Conservation (phyloP, 768 basidiomycete species). For the Wakefieldia striispora region DNA sequence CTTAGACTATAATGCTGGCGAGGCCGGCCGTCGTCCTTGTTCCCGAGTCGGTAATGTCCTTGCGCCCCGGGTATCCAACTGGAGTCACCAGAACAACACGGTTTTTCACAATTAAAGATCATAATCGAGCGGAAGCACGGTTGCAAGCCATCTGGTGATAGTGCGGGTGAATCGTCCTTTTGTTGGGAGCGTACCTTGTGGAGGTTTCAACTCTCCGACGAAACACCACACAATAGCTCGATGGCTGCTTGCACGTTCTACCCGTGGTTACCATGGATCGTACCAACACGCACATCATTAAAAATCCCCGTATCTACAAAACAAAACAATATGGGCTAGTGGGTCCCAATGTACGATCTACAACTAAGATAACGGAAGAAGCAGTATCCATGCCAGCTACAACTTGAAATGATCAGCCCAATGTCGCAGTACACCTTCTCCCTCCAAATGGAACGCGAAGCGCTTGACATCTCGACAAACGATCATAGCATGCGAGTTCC, state of each 20-base stretch:
- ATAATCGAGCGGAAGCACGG: too few relatives aligned
- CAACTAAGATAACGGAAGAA: too few relatives aligned
- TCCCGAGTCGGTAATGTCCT: background rate
- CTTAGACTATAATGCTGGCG: background rate
- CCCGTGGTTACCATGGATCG: too few relatives aligned
- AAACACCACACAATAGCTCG: too few relatives aligned
- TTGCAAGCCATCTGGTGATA: background rate
- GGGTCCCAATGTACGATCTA: too few relatives aligned
- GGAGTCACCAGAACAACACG: constrained; percentile 8
- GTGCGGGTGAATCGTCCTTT: background rate
- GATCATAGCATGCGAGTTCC: constrained; percentile 71
- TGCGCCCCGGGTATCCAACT: constrained; percentile 1
- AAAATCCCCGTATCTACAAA: too few relatives aligned
- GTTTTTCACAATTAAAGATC: constrained; percentile 1
- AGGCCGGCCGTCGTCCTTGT: constrained; percentile 1
- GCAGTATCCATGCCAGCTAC: constrained; percentile 16
- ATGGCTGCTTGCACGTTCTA: too few relatives aligned
- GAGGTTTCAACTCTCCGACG: too few relatives aligned
- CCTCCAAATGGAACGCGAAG: constrained; percentile 55
- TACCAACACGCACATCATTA: too few relatives aligned
- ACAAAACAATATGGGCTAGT: too few relatives aligned
- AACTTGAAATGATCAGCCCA: constrained; percentile 65
- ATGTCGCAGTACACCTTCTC: constrained; percentile 66
- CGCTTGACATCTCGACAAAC: constrained; percentile 64
- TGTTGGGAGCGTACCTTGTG: background rate